Evolutionary conservation across 805 yeast genomes (phyloP).

Genomic region (Candida easanensis): DNA sequence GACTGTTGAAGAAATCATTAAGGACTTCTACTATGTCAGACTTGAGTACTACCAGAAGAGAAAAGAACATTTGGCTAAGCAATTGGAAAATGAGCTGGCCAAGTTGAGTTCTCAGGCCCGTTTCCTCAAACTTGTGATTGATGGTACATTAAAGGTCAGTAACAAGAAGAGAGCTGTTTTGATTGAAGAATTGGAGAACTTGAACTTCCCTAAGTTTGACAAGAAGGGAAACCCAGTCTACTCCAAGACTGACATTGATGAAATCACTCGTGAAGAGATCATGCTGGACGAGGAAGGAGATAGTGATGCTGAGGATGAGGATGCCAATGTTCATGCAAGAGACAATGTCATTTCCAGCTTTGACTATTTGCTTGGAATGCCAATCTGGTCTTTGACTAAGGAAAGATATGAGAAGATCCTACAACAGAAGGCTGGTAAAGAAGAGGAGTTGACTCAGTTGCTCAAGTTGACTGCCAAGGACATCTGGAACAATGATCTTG

Average conservation of each 20-base stretch:
- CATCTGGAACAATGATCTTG: slow-evolving; percentile 83
- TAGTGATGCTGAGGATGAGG: slow-evolving; percentile 39
- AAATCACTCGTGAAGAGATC: slow-evolving; percentile 35
- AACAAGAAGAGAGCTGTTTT: slow-evolving; percentile 70
- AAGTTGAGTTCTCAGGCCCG: slow-evolving; percentile 81
- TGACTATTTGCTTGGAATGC: slow-evolving; percentile 89
- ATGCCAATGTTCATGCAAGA: slow-evolving; percentile 38
- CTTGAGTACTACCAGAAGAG: slow-evolving; percentile 88
- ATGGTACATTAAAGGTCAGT: slow-evolving; percentile 61
- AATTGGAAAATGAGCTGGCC: slow-evolving; percentile 70
- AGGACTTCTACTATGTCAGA: slow-evolving; percentile 82
- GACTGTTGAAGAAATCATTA: slow-evolving; percentile 69
- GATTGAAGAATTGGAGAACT: slow-evolving; percentile 56
- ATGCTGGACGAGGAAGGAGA: slow-evolving; percentile 36
- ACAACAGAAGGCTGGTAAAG: slow-evolving; percentile 69
- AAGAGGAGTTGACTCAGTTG: slow-evolving; percentile 63
- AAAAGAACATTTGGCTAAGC: slow-evolving; percentile 72
- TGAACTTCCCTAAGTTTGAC: slow-evolving; percentile 75
- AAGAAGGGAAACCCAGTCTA: slow-evolving; percentile 64
- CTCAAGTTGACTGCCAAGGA: slow-evolving; percentile 76
- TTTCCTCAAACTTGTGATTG: slow-evolving; percentile 87
- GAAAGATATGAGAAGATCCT: slow-evolving; percentile 84
- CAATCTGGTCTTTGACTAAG: slow-evolving; percentile 87
- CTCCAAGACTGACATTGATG: slow-evolving; percentile 33
- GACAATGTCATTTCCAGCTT: slow-evolving; percentile 60